These are phyloP conservation scores for Lactarius psammicola DNA, from an alignment of 768 basidiomycete species.

Conservation along the genomic window DNA sequence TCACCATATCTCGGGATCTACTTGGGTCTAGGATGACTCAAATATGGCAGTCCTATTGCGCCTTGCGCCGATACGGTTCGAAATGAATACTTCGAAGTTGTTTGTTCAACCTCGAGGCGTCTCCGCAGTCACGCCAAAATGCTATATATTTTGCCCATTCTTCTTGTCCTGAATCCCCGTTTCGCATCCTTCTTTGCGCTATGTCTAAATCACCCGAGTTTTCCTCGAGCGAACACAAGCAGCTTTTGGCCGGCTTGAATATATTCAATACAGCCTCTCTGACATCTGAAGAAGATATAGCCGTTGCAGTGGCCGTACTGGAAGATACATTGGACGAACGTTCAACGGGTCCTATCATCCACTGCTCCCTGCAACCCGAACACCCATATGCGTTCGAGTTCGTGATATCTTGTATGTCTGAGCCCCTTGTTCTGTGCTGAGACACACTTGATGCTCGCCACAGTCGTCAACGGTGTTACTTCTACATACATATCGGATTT, in stretches of 20 bases:
- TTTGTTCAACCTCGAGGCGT: neutral
- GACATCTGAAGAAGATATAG: too few relatives aligned
- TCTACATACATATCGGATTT: neutral
- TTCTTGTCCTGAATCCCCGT: neutral
- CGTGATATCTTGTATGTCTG: too few relatives aligned
- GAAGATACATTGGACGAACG: constrained; percentile 12
- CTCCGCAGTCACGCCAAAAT: constrained; percentile 6
- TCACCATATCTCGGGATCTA: neutral
- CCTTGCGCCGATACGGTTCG: neutral
- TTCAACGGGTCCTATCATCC: constrained; percentile 17
- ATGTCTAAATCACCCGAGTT: too few relatives aligned
- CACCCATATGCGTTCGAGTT: constrained; percentile 12
- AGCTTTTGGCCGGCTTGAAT: too few relatives aligned
- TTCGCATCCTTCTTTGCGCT: too few relatives aligned
- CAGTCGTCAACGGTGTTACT: too few relatives aligned
- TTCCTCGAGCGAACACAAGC: too few relatives aligned
- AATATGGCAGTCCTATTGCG: constrained; percentile 16
- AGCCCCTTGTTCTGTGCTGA: too few relatives aligned
- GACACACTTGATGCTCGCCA: too few relatives aligned
- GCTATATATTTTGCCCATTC: neutral
- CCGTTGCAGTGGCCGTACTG: too few relatives aligned
- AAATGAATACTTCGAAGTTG: neutral
- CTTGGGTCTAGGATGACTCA: neutral
- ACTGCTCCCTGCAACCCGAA: neutral
- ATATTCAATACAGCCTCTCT: too few relatives aligned